Evolutionary conservation across 306 rosid genomes (phyloP).

Genomic region (Medicago truncatula): DNA sequence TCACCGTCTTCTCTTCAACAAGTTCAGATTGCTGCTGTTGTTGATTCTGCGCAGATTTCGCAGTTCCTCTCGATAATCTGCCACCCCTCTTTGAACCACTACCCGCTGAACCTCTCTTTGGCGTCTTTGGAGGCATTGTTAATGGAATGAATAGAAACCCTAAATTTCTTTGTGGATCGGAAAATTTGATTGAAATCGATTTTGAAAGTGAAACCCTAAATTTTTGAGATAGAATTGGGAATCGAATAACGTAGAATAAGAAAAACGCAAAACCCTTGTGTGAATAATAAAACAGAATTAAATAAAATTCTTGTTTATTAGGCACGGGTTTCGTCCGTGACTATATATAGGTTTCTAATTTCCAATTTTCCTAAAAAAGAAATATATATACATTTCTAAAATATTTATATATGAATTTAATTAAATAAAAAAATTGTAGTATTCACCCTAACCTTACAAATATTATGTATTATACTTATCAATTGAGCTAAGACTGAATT

Average conservation of each 20-base stretch:
- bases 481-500: no score
- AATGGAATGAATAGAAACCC: slow-evolving; percentile 7
- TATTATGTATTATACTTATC: no score
- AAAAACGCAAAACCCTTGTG: slow-evolving; percentile 17
- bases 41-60: slow-evolving; percentile 62
- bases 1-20: slow-evolving; percentile 50
- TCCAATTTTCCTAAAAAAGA: no score
- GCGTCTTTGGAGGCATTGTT: slow-evolving; percentile 85
- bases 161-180: slow-evolving; percentile 10
- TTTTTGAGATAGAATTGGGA: neutral
- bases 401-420: no score
- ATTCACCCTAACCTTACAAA: no score
- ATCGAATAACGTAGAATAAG: neutral
- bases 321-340: no score
- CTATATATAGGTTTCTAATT: no score
- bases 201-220: neutral
- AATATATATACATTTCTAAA: no score
- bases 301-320: neutral
- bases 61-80: slow-evolving; percentile 60
- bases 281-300: neutral
- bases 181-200: slow-evolving; percentile 16
- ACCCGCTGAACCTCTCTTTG: slow-evolving; percentile 75
- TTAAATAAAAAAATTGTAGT: no score
- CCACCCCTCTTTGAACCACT: slow-evolving; percentile 68
- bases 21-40: slow-evolving; percentile 46